These are phyloP conservation scores for Ceriops decandra DNA, from an alignment of 345 rosid genomes.

Conservation along the genomic window DNA sequence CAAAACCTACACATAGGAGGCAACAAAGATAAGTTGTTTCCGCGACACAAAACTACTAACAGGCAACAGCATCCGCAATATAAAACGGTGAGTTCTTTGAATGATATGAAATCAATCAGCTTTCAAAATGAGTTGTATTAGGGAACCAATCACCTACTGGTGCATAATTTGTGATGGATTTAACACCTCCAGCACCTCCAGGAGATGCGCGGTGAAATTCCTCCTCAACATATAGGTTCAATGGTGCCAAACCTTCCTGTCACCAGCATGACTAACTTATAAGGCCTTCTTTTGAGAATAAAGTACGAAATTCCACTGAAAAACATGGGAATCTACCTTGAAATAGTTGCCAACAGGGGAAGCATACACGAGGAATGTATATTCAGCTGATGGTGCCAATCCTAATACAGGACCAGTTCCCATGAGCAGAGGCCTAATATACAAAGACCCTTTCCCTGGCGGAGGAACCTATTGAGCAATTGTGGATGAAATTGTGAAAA, in stretches of 20 bases:
- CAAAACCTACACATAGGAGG: constrained; percentile 45
- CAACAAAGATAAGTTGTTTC: background rate
- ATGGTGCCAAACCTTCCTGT: constrained; percentile 31
- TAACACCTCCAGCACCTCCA: constrained; percentile 41
- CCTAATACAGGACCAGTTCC: constrained; percentile 78
- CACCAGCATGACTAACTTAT: background rate
- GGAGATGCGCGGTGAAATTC: constrained; percentile 33
- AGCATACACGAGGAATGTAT: constrained; percentile 61
- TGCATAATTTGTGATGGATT: constrained; percentile 37
- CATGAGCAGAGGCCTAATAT: constrained; percentile 73
- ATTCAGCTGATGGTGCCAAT: constrained; percentile 68
- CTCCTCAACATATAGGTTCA: constrained; percentile 28
- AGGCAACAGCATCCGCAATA: too few species aligned
- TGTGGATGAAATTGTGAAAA: background rate
- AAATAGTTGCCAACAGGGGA: constrained; percentile 37
- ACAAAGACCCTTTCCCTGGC: constrained; percentile 69
- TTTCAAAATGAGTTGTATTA: background rate
- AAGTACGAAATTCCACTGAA: background rate
- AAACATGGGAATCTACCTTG: constrained; percentile 20
- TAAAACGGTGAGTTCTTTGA: too few species aligned
- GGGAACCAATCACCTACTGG: constrained; percentile 43
- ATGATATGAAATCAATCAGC: background rate
- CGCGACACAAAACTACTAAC: too few species aligned
- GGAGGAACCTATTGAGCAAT: constrained; percentile 61
- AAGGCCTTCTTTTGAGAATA: too few species aligned